Base-by-base conservation (phyloP, 305 asterid species). In the Solanum hybrid region DNA sequence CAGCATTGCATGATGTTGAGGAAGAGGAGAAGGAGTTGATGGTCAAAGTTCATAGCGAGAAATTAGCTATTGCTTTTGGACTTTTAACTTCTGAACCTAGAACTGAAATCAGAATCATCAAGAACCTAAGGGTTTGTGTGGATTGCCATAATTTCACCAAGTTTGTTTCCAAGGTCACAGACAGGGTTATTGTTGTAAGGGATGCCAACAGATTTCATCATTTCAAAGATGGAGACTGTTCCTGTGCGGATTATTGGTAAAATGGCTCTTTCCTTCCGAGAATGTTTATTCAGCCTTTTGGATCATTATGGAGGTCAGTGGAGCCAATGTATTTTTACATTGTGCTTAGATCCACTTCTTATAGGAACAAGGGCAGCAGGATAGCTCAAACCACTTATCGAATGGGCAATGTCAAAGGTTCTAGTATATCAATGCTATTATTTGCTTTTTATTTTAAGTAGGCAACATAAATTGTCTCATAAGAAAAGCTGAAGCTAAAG, bases 151-250 rank as follows among this genome's bases (percentile, higher is more conserved):
- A 93, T 91, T 96, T 97, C 91, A 95, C 97, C 4, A 96, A 95
- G 89, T 95, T 93, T 86, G 95, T 95, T 1, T 94, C 98, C 72
- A 91, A 90, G 93, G 90, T 95, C 91, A 93, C 94, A 34, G 90
- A 89, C 92, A 94, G 98, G 89, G 90, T 80, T n/a, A 94, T 95
- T 91, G 92, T 92, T 89, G 95, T 95, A 88, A 96, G 99, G 92
- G 98, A 97, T 94, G 97, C 98, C 83, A 95, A 95, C 90, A 92
- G 99, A 91, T 97, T 97, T 94, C 98, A 97, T 90, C 98, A 92
- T 91, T 97, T 95, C 90, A 90, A 93, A 92, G 93, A 92, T 85
- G 98, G 98, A 6, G 89, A 83, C 26, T 97, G 97, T 91, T 97
- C 98, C 89, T 97, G 98, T 87, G 94, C 95, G 76, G 97, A 96